Conservation (phyloP, 495 filamentous ascomycete genomes). For the Penicillium egyptiacum region DNA sequence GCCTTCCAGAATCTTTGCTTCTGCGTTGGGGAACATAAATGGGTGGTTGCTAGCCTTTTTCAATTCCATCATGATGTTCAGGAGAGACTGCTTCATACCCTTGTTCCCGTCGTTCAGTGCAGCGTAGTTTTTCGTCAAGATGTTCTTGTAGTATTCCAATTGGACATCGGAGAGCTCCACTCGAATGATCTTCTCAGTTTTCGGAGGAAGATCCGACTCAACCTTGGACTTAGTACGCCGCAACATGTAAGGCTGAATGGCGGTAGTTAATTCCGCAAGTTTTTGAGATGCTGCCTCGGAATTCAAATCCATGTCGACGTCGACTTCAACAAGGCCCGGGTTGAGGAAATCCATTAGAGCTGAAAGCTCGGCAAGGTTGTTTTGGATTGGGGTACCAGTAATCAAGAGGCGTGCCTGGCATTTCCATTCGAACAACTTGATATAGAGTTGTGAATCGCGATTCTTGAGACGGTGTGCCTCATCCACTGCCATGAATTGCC, state of each 20-base stretch:
- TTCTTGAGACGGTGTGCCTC: slow-evolving; percentile 98
- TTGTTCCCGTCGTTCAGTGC: slow-evolving; percentile 86
- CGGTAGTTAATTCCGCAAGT: slow-evolving; percentile 65
- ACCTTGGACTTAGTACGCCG: slow-evolving; percentile 97
- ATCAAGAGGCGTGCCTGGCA: slow-evolving; percentile 86
- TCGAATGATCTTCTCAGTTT: slow-evolving; percentile 97
- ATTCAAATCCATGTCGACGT: slow-evolving; percentile 82
- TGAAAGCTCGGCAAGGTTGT: slow-evolving; percentile 87
- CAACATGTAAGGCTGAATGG: slow-evolving; percentile 87
- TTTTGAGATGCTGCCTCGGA: slow-evolving; percentile 68
- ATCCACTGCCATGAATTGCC: slow-evolving; percentile 95
- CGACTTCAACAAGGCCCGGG: slow-evolving; percentile 81
- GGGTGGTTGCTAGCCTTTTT: slow-evolving; percentile 99
- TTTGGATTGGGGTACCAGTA: slow-evolving; percentile 96
- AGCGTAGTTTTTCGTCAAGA: slow-evolving; percentile 93
- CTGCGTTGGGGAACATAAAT: slow-evolving; percentile 93
- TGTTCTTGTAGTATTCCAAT: slow-evolving; percentile 97
- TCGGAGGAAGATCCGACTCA: slow-evolving; percentile 91
- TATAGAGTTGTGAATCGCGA: slow-evolving; percentile 86
- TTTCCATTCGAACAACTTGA: slow-evolving; percentile 79
- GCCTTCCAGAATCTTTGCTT: slow-evolving; percentile 78
- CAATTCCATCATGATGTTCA: slow-evolving; percentile 99
- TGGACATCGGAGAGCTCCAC: slow-evolving; percentile 95
- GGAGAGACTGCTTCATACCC: slow-evolving; percentile 87
- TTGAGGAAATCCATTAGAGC: slow-evolving; percentile 95